These are phyloP conservation scores for Geranomyces michiganensis DNA, from an alignment of 192 early-diverging fungal genomes.

Conservation along the genomic window DNA sequence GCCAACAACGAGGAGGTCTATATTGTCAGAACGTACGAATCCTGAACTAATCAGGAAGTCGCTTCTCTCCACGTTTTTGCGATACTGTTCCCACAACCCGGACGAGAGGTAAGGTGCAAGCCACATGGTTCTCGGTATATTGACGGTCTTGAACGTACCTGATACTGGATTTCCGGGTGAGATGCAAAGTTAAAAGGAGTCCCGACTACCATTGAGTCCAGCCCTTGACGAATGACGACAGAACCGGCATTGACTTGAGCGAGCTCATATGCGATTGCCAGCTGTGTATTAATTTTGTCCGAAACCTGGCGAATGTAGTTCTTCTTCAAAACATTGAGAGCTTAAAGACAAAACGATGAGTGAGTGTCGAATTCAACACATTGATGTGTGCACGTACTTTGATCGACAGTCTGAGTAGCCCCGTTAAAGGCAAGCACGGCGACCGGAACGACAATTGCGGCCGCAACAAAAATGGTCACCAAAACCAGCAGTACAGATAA, in stretches of 20 bases:
- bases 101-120: no score
- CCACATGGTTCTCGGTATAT: no score
- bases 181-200: no score
- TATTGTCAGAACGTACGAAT: background rate
- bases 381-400: no score
- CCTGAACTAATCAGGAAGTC: background rate
- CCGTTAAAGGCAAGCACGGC: slow-evolving; percentile 19
- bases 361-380: no score
- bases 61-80: background rate
- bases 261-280: slow-evolving; percentile 5
- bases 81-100: no score
- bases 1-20: background rate
- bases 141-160: no score
- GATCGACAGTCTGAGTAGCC: background rate
- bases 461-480: slow-evolving; percentile 2
- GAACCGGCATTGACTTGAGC: background rate
- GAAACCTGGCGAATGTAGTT: slow-evolving; percentile 3
- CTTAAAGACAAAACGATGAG: background rate
- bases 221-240: no score
- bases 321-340: background rate
- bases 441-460: slow-evolving; percentile 1
- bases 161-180: no score
- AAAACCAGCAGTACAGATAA: slow-evolving; percentile 1
- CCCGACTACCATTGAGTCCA: no score
- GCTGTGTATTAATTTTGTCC: slow-evolving; percentile 13